phyloP scores from a whole-genome alignment of 495 filamentous ascomycete species.

The Daldinia concentrica region DNA sequence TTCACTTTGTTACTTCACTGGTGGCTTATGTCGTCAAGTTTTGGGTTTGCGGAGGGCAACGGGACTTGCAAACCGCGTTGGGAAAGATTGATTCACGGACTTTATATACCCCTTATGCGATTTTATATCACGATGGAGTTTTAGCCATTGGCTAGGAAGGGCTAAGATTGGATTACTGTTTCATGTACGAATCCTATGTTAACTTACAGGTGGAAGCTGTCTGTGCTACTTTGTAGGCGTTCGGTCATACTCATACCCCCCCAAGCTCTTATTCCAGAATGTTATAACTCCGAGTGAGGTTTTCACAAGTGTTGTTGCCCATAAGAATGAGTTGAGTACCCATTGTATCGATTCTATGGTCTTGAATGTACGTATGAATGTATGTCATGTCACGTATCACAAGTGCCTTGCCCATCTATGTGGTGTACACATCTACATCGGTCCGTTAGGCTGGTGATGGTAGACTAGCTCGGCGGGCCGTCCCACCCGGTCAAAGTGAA shows the following conservation, averaged over 20 bases:
- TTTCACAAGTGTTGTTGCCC: slow-evolving; percentile 2
- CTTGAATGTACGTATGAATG: not conserved
- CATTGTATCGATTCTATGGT: not conserved
- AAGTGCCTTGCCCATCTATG: not conserved
- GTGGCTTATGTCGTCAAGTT: slow-evolving; percentile 2
- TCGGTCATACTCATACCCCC: slow-evolving; percentile 25
- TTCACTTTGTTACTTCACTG: slow-evolving; percentile 25
- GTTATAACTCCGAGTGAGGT: slow-evolving; percentile 13
- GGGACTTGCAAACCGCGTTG: slow-evolving; percentile 7
- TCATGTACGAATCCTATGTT: slow-evolving; percentile 10
- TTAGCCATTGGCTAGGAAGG: slow-evolving; percentile 20
- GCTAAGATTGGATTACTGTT: slow-evolving; percentile 17
- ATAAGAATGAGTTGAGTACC: slow-evolving; percentile 2
- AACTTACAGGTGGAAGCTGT: slow-evolving; percentile 11
- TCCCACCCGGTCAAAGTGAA: slow-evolving; percentile 22
- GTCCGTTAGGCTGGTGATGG: slow-evolving; percentile 13
- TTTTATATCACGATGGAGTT: slow-evolving; percentile 31
- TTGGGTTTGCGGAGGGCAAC: slow-evolving; percentile 12
- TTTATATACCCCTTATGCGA: slow-evolving; percentile 37
- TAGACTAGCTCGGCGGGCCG: slow-evolving; percentile 34
- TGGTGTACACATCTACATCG: slow-evolving; percentile 5
- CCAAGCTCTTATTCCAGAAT: slow-evolving; percentile 18
- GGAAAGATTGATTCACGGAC: slow-evolving; percentile 36
- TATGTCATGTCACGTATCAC: not conserved
- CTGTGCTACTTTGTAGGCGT: slow-evolving; percentile 24